A percentile compares a stretch with the other conserved stretches of the same genome.
Evolutionary conservation across 1,284 basidiomycete species (phyloP).

Genomic region (Austroboletus rostrupii): DNA sequence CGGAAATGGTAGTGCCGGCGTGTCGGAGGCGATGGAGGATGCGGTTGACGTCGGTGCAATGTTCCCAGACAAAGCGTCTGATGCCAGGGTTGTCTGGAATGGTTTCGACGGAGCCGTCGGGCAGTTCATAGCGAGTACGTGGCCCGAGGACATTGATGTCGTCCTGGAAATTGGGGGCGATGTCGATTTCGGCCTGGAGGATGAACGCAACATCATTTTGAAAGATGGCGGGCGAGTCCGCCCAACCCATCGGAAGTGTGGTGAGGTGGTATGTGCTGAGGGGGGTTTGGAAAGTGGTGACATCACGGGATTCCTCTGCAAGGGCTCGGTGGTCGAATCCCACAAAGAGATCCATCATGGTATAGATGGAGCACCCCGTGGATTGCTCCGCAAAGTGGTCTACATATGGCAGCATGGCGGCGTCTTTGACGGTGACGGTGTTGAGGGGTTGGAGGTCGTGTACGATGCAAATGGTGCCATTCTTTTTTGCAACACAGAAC

Average conservation of each 20-base stretch:
- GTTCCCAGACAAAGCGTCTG: conserved; percentile 25
- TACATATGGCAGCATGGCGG: conserved; percentile 7
- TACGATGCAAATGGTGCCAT: conserved; percentile 11
- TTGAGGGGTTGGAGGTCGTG: conserved; percentile 29
- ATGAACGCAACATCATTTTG: conserved; percentile 36
- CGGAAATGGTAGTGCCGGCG: conserved; percentile 17
- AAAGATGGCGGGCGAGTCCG: conserved; percentile 30
- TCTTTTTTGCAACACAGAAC: conserved; percentile 12
- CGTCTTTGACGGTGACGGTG: conserved; percentile 23
- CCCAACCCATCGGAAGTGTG: conserved; percentile 38
- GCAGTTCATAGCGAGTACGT: conserved; percentile 11
- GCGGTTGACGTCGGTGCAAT: conserved; percentile 15
- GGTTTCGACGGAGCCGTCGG: conserved; percentile 23
- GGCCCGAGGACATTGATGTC: conserved; percentile 7
- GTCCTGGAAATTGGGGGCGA: conserved; percentile 13
- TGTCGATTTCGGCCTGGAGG: conserved; percentile 32
- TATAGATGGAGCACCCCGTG: conserved; percentile 3
- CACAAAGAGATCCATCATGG: conserved; percentile 18
- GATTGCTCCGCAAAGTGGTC: conserved; percentile 3
- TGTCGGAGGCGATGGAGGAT: conserved; percentile 19
- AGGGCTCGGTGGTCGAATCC: conserved; percentile 1
- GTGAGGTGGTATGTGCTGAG: too few species aligned
- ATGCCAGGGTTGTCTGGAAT: conserved; percentile 29
- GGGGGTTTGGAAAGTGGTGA: conserved; percentile 31
- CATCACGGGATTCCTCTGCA: conserved; percentile 8